Base-by-base conservation (phyloP, 2,329 filamentous ascomycete species). In the Colletotrichum echinochloae region DNA sequence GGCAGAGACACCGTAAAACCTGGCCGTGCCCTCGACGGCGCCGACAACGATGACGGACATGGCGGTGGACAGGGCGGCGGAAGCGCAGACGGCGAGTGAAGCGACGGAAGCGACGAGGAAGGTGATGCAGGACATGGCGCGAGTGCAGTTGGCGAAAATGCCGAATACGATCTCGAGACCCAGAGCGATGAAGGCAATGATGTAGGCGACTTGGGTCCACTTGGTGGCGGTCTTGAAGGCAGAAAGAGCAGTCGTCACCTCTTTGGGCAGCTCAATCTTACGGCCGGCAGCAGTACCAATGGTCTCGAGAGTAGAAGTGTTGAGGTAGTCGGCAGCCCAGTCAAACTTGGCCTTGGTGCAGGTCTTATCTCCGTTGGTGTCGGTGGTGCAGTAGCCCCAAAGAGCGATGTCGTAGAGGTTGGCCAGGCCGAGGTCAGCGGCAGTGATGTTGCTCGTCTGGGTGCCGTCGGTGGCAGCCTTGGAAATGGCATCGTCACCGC, bases 121-220 rank as follows among this genome's bases (percentile, higher is more conserved):
- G 52, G 94, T 97, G 70, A 94, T 81, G 80, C 96, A 93, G 63
- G 92, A 94, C 61, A 95, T 90, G 83, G 89, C 90, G 74, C 94
- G 90, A 72, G 91, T 94, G 88, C 91, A 97, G 81, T 93, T 92
- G 73, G 94, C 92, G 73, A 95, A 91, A 78, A 97, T 84, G 72
- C 95, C 95, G 56, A 97, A 83, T 54, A 96, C 72, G 70, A 98
- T 86, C 80, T 95, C 92, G 33, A 90, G 81, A 51, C 85, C 87
- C 8, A 95, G 92, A 23, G 90, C 85, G 72, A 91, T 81, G 75
- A 95, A 87, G 60, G 93, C 91, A 73, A 94, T 86, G 75, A 94
- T 86, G 80, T 94, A 97, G 73, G 91, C 90, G 71, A 95, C 87
- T 81, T 95, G 90, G 80, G 95, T 95, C 92, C 92, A 97, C 78